phyloP scores from a whole-genome alignment of 2,329 filamentous ascomycete species.

The Ceratocystis variospora region DNA sequence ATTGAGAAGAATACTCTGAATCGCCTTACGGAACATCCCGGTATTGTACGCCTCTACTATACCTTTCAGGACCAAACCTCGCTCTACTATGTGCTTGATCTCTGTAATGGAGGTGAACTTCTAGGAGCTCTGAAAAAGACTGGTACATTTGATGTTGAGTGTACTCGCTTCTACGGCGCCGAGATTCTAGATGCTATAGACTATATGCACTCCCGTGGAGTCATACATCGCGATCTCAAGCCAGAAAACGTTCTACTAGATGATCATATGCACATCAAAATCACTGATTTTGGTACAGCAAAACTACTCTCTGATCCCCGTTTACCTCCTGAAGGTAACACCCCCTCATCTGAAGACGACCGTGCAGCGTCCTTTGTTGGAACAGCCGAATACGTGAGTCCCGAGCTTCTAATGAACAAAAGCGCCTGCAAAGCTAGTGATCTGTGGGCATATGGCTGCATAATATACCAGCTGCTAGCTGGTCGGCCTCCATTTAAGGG shows the following conservation, averaged over 20 bases:
- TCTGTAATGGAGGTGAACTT: slow-evolving; percentile 84
- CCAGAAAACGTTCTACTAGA: slow-evolving; percentile 94
- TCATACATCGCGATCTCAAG: slow-evolving; percentile 93
- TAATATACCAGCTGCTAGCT: slow-evolving; percentile 88
- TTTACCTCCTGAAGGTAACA: not conserved
- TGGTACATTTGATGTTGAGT: slow-evolving; percentile 88
- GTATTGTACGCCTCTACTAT: slow-evolving; percentile 92
- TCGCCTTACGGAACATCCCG: slow-evolving; percentile 86
- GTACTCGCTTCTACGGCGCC: slow-evolving; percentile 82
- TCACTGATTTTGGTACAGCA: slow-evolving; percentile 97
- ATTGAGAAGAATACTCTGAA: slow-evolving; percentile 98
- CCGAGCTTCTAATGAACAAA: slow-evolving; percentile 91
- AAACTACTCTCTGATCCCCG: slow-evolving; percentile 49
- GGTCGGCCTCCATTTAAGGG: slow-evolving; percentile 96
- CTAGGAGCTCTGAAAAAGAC: slow-evolving; percentile 88
- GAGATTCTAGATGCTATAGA: slow-evolving; percentile 91
- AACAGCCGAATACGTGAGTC: slow-evolving; percentile 95
- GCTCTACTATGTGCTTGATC: slow-evolving; percentile 89
- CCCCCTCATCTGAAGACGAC: slow-evolving; percentile 43
- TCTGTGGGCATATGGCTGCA: slow-evolving; percentile 96
- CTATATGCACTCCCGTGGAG: slow-evolving; percentile 93
- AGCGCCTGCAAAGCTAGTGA: slow-evolving; percentile 96
- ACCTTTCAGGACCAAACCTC: slow-evolving; percentile 96
- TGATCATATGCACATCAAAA: slow-evolving; percentile 94
- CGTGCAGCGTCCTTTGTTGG: slow-evolving; percentile 91